Evolutionary conservation across 2,329 filamentous ascomycete species (phyloP), one percentile per base, ranked within the genome.

Genomic region (Hypoxylon sp.): DNA sequence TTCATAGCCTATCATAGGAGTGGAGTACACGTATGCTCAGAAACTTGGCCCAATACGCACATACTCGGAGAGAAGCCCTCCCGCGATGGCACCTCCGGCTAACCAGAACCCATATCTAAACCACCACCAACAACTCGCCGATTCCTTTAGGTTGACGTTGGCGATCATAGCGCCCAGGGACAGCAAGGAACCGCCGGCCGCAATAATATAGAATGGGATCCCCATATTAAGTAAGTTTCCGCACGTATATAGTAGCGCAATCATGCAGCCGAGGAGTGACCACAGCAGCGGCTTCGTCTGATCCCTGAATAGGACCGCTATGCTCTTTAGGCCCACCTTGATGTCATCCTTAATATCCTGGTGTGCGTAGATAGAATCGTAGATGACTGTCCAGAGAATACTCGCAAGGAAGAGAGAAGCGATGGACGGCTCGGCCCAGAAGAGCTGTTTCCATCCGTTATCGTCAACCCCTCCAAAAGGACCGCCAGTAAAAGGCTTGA

Each of bases 291-390:
- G 55, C 66, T 76, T 78, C 17, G 74, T 76, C 35, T 57, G 52
- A 5, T 76, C 72, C 6, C 70, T 48, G 48, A 78, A 72, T 13
- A 75, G 64, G 11, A 81, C 78, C 1, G 78, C 78, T 26, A 76
- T 74, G 68, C 78, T 78, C 67, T 76, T 78, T 14, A 81, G 67
- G 2, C 79, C 79, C 2, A 77, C 65, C 44, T 74, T 76, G 35
- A 75, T 62, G 33, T 81, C 79, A 35, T 80, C 79, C 17, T 67
- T 69, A 5, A 78, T 51, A 54, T 81, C 80, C 58, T 80, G 78
- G 55, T 78, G 74, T 4, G 78, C 79, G 61, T 81, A 81, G 50
- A 81, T 77, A 6, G 78, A 80, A 65, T 80, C 79, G 64, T 77
- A 80, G 50, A 80, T 74, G 54, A 78, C 64, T 5, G 73, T 75